Evolutionary conservation across 1,284 basidiomycete species (phyloP), one percentile per base, ranked within the genome.

Genomic region (Trichosporon faecale): DNA sequence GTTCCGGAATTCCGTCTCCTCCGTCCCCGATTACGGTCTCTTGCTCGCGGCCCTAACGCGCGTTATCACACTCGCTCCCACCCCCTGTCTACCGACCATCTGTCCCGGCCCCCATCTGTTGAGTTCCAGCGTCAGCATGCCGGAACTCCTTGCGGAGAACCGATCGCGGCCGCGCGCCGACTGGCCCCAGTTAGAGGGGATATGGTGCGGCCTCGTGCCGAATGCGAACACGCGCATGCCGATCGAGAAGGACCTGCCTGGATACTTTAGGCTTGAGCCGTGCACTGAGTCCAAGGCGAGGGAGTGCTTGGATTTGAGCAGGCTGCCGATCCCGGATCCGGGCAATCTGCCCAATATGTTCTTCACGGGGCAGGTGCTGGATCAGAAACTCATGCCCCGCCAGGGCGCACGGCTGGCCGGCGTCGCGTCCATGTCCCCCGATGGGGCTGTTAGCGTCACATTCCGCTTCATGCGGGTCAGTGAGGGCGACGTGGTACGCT

Each of bases 281-380:
- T 61, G 57, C 29, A 8, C 57, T 7, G 57, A 61, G 57, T 9
- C 57, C 16, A 31, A 18, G 16, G 57, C 57, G 7, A 18, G 27
- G 18, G 57, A 31, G 29, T 31, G 27, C 18, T 29, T 61, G 18
- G 57, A 61, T 18, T 18, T 61, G 11, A 9, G 6, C 6, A 12
- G 27, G 27, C 16, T 61, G 27, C 29, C 57, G 1, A 31, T 61
- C 8, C 57, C 57, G 14, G 57, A 61, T 8, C 27, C 57, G 6
- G 57, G 57, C 11, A 16, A 29, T 1, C 31, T 61, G 29, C 57
- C 57, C 7, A 61, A 61, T 29, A 61, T 61, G 57, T 61, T 61
- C 57, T 61, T 61, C 29, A 61, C 57, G 16, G 57, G 57, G 5
- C 57, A 61, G 29, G 57, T 61, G 29, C 57, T 61, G 27, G 29